Evolutionary conservation across 23 red algal genomes (phyloP), one percentile per base, ranked within the genome.

Genomic region (Agarophyton chilense): DNA sequence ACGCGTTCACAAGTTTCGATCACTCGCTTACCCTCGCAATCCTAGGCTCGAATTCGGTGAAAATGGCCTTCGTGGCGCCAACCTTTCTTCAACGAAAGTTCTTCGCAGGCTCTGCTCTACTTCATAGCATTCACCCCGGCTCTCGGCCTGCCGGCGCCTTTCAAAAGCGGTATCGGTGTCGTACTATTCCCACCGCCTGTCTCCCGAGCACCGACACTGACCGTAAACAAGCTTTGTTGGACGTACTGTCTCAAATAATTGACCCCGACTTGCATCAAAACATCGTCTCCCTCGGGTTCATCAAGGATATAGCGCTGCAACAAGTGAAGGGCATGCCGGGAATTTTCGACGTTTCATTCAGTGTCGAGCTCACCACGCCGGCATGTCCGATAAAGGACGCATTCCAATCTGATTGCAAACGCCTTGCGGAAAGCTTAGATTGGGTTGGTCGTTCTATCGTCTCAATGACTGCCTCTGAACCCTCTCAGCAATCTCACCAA

Each of bases 321-420:
- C 52, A 46, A 4, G 80, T 85, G 60, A 51, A 61, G 32, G 49
- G 10, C 26, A 36, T 85, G 36, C 28, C 41, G 19, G 91, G 65
- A 29, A 42, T 79, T 49, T 94, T 79, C 64, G 96, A 95, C 67
- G 88, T 98, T 42, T 54, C 78, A 12, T 98, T 98, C 65, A 85
- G 77, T 55, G 90, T 99, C 52, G 90, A 99, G 78, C 92, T 99
- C 42, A 99, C 97, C 2, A 95, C 97, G 34, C 97, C 97, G 34
- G 97, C 97, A 25, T 99, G 97, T 33, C 97, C 97, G 8, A 56
- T 99, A n/a, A 99, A 99, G 66, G 93, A 96, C 18, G 53, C 67
- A 18, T 99, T 99, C 63, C 88, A 83, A 67, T 28, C 63, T 12
- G 82, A 99, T 31, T 95, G 93, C 90, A 81, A 82, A 67, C 32